Evolutionary conservation across 1,284 basidiomycete genomes (phyloP).

Genomic region (Leccinum pseudoinsigne): DNA sequence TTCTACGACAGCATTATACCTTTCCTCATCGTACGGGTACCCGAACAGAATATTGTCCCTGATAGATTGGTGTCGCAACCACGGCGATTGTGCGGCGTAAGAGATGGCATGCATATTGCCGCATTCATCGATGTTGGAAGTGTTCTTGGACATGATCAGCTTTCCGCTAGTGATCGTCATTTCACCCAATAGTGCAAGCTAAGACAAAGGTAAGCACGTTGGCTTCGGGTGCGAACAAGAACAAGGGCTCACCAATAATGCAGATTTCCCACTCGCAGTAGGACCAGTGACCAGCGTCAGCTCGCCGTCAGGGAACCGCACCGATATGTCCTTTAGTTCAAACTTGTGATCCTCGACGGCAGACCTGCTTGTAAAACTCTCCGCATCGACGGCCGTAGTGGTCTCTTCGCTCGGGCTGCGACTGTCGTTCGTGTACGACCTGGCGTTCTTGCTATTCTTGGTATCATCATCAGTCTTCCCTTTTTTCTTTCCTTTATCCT

Average conservation of each 20-base stretch:
- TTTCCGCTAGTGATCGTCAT: conserved; percentile 32
- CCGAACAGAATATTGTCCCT: conserved; percentile 51
- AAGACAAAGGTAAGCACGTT: neutral
- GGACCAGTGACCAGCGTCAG: conserved; percentile 57
- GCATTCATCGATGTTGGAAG: conserved; percentile 38
- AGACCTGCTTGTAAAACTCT: conserved; percentile 16
- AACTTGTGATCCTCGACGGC: conserved; percentile 43
- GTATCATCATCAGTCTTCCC: conserved; percentile 3
- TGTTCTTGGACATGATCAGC: conserved; percentile 43
- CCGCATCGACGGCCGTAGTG: conserved; percentile 11
- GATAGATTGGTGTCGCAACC: conserved; percentile 51
- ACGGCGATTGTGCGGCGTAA: conserved; percentile 61
- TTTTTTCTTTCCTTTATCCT: conserved; percentile 16
- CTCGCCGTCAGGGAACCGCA: conserved; percentile 61
- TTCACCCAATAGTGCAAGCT: conserved; percentile 36
- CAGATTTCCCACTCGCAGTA: conserved; percentile 71
- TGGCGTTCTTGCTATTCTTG: conserved; percentile 8
- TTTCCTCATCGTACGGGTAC: conserved; percentile 39
- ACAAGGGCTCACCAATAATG: conserved; percentile 26
- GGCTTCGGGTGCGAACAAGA: neutral
- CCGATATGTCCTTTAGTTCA: conserved; percentile 53
- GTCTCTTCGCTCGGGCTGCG: conserved; percentile 13
- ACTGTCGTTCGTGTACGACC: neutral
- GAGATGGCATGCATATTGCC: conserved; percentile 52
- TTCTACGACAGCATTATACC: conserved; percentile 48